Base-by-base conservation (phyloP, 257 asterid species). In the Cynanchum wilfordii region DNA sequence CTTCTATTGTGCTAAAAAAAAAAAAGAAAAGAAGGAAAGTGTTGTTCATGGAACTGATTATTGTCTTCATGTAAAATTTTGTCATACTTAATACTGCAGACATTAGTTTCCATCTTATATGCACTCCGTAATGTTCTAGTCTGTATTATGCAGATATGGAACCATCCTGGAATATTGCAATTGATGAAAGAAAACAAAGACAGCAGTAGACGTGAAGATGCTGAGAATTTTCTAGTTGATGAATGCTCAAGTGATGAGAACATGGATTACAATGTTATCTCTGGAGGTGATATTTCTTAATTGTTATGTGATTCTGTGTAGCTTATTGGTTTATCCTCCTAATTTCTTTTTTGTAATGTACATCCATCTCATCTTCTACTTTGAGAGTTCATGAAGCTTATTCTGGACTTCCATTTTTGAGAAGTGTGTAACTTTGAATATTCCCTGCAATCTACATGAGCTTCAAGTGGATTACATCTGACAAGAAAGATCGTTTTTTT, bases 101-200 rank as follows among this genome's bases (percentile, higher is more conserved):
- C 4, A 7, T 60, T 60, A 7, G 12, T 30, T 33, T 27, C 19
- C 19, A 33, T 5, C 36, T 33, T 6, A 16, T 62, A 30, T 15
- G 24, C 47, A 16, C 10, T 62, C 19, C 3, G 4, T 24, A 17
- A 6, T 1, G 33, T 30, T 62, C 8, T 62, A 17, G 25, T 33
- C 68, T 33, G 58, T 68, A 27, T 68, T 78, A 57, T 82, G 77
- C 79, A 94, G 99, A 94, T 94, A 81, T 94, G 98, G 98, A 94
- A 94, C 78, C 99, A 94, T 89, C 99, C 99, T 82, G 99, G 99
- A 65, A 86, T 90, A 79, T 80, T 94, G 86, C 96, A 87, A 86
- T 80, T 94, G 74, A 86, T 84, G 90, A 90, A 87, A 79, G 95
- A 92, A 79, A 87, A 83, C 85, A 90, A 82, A 83, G 93, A 85